Evolutionary conservation across 495 filamentous ascomycete species (phyloP), one percentile per base, ranked within the genome.

Genomic region (Aspergillus affinis): DNA sequence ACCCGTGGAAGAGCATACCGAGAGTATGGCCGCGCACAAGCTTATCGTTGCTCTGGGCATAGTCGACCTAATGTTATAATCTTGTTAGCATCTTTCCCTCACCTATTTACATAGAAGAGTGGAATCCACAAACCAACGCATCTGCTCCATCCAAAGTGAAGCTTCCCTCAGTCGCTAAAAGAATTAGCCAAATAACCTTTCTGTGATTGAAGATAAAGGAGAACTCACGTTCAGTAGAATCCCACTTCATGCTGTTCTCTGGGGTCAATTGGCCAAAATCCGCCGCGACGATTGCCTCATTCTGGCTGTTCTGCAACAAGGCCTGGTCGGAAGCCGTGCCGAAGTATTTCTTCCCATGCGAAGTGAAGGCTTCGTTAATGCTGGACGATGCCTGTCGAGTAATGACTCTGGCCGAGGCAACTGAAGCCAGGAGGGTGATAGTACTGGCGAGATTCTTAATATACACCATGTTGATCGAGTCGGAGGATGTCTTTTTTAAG

Each of bases 191-290:
- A 32, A 17, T 5, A 15, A 51, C 20, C 44, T 18, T 0, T 0
- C 54, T 49, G 12, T 10, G 8, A 7, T 3, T 0, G 12, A 0
- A 19, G 51, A 45, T n/a, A n/a, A 29, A 19, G 9, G 15, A 10
- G 6, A 23, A 67, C 73, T 60, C 47, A 73, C 73, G 70, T 51
- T 74, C 72, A 58, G 69, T 69, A 23, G 70, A 60, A 55, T 82
- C 81, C 80, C 78, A 83, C 66, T 84, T 84, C 81, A 84, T 81
- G 58, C 78, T 82, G 72, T 84, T 84, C 72, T 83, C 81, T 0
- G 80, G 78, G 10, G 79, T 82, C 57, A 83, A 59, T 51, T 77
- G 73, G 55, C 81, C 78, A 48, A 83, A 84, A 60, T 82, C 69
- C 1, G 75, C 69, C 53, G 72, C 66, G 66, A 82, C 68, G 54